These are phyloP conservation scores for Plectosphaerella plurivora DNA, from an alignment of 2,329 filamentous ascomycete species.

Conservation along the genomic window DNA sequence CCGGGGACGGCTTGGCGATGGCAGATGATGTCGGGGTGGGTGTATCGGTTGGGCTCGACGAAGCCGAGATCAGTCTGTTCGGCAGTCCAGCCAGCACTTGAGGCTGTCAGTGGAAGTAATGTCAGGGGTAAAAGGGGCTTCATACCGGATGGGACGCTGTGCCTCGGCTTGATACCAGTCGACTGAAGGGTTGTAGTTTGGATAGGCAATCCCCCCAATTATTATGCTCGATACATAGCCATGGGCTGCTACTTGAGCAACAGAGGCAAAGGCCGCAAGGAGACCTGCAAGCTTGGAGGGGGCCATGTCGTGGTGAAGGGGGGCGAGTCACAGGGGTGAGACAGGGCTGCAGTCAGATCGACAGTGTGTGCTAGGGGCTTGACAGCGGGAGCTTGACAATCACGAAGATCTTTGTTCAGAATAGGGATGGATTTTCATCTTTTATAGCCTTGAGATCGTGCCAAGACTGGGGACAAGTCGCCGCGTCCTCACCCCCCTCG, in stretches of 20 bases:
- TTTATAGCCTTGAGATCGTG: not conserved
- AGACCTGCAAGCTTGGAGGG: slow-evolving; percentile 13
- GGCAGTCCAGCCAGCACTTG: slow-evolving; percentile 32
- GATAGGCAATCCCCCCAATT: slow-evolving; percentile 36
- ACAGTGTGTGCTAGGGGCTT: not conserved
- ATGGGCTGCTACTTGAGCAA: slow-evolving; percentile 26
- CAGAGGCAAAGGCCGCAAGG: slow-evolving; percentile 16
- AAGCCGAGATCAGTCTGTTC: slow-evolving; percentile 39
- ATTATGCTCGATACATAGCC: slow-evolving; percentile 37
- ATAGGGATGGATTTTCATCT: not conserved
- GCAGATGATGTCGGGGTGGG: slow-evolving; percentile 41
- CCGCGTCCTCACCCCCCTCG: not conserved
- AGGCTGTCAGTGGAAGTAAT: slow-evolving; percentile 5
- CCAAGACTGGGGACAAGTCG: not conserved
- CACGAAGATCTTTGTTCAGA: not conserved
- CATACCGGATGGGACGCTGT: slow-evolving; percentile 4
- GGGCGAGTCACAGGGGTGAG: not conserved
- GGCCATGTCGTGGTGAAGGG: slow-evolving; percentile 14
- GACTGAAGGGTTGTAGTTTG: slow-evolving; percentile 30
- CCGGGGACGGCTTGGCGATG: slow-evolving; percentile 36
- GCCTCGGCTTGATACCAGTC: slow-evolving; percentile 8
- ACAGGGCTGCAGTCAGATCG: not conserved
- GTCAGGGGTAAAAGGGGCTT: not conserved
- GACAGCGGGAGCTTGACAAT: not conserved
- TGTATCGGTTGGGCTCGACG: slow-evolving; percentile 40